phyloP scores from a whole-genome alignment of 1,139 yeast genomes.

The Magnusiomyces tetraspermus region DNA sequence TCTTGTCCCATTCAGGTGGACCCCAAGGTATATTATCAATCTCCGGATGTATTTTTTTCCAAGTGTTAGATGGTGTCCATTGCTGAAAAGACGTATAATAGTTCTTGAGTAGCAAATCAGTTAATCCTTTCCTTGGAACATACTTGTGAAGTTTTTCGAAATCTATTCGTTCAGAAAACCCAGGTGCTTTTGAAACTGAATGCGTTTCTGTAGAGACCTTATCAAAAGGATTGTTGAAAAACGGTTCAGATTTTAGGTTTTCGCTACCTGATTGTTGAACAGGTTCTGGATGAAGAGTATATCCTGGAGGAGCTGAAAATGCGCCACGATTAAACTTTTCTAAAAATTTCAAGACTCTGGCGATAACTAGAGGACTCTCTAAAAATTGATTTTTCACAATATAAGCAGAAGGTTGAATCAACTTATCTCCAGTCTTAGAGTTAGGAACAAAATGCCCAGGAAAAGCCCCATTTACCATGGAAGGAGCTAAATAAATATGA shows the following conservation, averaged over 20 bases:
- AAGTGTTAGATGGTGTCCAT: slow-evolving; percentile 19
- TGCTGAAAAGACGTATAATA: slow-evolving; percentile 18
- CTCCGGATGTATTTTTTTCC: background rate
- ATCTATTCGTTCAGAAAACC: background rate
- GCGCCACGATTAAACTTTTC: slow-evolving; percentile 5
- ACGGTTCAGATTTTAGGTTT: background rate
- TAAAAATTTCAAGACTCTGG: background rate
- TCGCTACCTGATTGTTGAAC: background rate
- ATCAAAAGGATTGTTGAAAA: background rate
- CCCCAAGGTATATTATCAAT: background rate
- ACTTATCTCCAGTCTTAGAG: background rate
- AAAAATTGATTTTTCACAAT: background rate
- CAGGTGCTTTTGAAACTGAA: background rate
- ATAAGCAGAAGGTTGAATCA: background rate
- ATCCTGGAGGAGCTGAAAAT: slow-evolving; percentile 5
- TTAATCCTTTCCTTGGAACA: slow-evolving; percentile 2
- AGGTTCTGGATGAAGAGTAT: background rate
- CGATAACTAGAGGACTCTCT: background rate
- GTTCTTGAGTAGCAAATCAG: slow-evolving; percentile 11
- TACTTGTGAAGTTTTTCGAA: background rate
- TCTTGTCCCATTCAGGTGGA: background rate
- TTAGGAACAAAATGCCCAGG: too few relatives aligned
- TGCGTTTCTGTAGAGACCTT: background rate
- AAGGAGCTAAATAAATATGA: too few relatives aligned
- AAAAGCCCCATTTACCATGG: too few relatives aligned